Base-by-base conservation (phyloP, 257 asterid species). In the Vinca minor region DNA sequence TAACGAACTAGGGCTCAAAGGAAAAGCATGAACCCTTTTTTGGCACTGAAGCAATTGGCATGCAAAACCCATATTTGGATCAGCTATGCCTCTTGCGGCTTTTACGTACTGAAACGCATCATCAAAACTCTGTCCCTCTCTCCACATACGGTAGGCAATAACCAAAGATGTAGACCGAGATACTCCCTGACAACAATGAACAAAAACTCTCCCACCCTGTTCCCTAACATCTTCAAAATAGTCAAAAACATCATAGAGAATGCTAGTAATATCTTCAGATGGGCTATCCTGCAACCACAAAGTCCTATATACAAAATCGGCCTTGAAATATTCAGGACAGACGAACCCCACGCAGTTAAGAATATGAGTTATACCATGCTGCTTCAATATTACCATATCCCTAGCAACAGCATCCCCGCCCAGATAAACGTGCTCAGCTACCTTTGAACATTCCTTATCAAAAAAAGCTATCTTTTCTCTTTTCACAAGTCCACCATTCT, bases 251-350 rank as follows among this genome's bases (percentile, higher is more conserved):
- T 81, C 87, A 74, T 81, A 81, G 4, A 81, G 73, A 56, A 81
- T 81, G 71, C 87, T 78, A 29, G 87, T 81, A 45, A 81, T 81
- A 74, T 81, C 87, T 69, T 78, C 84, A 11, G 82, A 76, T 2
- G 84, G 86, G 75, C 82, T 78, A 69, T 81, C 87, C 68, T 81
- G 84, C 71, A 81, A 68, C 87, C 87, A 81, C 72, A 78, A 54
- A 57, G 87, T 81, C 56, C 79, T 64, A 45, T 81, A 78, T 17
- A 69, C 72, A 61, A 81, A 80, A 46, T 80, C 85, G 6, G 69
- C 69, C 74, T 76, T 80, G 39, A 80, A 80, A 60, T 80, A 80
- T 71, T 80, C 85, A 0, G 80, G 82, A 61, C 85, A 80, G 6
- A 76, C 85, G 69, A 76, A 80, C n/a, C 85, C 85, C 53, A 76